Evolutionary conservation across 2,329 filamentous ascomycete genomes (phyloP).

Genomic region (Zymoseptoria ardabiliae): DNA sequence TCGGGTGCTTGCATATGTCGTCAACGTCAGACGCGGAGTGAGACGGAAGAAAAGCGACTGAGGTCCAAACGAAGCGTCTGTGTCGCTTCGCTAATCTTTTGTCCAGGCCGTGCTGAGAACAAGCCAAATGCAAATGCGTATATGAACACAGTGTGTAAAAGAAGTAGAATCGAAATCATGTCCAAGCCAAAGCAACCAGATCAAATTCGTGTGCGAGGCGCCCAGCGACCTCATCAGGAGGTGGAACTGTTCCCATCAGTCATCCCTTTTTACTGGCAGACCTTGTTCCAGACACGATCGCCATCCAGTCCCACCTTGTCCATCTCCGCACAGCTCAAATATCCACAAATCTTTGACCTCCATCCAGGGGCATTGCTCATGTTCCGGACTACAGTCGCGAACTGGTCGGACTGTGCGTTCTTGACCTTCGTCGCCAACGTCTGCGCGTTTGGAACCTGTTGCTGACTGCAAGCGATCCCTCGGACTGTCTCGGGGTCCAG

Average conservation of each 20-base stretch:
- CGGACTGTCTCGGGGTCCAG: conserved; percentile 16
- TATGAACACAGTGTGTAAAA: background rate
- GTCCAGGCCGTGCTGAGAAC: background rate
- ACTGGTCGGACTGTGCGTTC: conserved; percentile 14
- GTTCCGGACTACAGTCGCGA: conserved; percentile 15
- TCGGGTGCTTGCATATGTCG: background rate
- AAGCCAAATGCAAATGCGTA: background rate
- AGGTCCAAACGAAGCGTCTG: background rate
- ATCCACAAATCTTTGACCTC: conserved; percentile 14
- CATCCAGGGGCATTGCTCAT: conserved; percentile 16
- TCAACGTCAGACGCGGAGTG: no score
- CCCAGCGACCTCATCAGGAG: background rate
- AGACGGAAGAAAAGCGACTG: background rate
- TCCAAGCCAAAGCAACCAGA: background rate
- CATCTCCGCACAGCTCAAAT: conserved; percentile 16
- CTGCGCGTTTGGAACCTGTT: conserved; percentile 7
- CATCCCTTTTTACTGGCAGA: conserved; percentile 8
- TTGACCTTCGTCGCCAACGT: conserved; percentile 10
- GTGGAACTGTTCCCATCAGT: background rate
- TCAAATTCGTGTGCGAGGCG: background rate
- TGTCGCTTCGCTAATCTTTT: background rate
- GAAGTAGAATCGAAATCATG: background rate
- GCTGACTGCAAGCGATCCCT: conserved; percentile 16
- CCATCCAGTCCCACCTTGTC: conserved; percentile 20
- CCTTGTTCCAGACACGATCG: conserved; percentile 6